Base-by-base conservation (phyloP, 2,329 filamentous ascomycete species). In the Trichoderma koningiopsis region DNA sequence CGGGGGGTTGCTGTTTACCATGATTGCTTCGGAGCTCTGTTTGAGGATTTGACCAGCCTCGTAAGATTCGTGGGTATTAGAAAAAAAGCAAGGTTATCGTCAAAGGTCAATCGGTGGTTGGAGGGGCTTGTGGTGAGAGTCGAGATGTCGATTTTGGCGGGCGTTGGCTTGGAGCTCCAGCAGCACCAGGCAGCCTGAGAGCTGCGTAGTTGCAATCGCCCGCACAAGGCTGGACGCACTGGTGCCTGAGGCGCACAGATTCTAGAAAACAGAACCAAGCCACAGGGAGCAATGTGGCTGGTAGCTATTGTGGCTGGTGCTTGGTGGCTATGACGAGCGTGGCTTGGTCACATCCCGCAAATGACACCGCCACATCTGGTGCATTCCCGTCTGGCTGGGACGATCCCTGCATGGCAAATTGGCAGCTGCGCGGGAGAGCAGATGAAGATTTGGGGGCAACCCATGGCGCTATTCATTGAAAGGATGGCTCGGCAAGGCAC, bases 181-280 rank as follows among this genome's bases (percentile, higher is more conserved):
- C 73, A 72, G 72, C 73, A 72, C 78, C 80, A 82, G 81, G 81
- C 81, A 82, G 78, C 80, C 80, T 77, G 78, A 75, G 78, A 82
- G 81, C 80, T 82, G 80, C 80, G 80, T 79, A 75, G 76, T 76
- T 74, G 75, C 71, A 68, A 71, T 73, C 69, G 58, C 57, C 70
- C 66, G 60, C 67, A 71, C 74, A 72, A 77, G 75, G 76, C 76
- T 76, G 73, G 73, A 70, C 60, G 19, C 47, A 24, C 56, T 16
- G 61, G 27, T 79, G 77, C 77, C 77, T 79, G 73, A 79, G 77
- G 77, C 73, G 66, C 58, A 14, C 68, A 75, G 5, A 35, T 40
- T 24, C 3, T 22, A 5, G 13, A 13, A 27, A 16, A 27, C 7
- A 27, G 31, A 33, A 10, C 8, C 53, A 49, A 70, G 71, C 68